phyloP scores from a whole-genome alignment of 495 filamentous ascomycete genomes.

The Penicillium diatomitis region DNA sequence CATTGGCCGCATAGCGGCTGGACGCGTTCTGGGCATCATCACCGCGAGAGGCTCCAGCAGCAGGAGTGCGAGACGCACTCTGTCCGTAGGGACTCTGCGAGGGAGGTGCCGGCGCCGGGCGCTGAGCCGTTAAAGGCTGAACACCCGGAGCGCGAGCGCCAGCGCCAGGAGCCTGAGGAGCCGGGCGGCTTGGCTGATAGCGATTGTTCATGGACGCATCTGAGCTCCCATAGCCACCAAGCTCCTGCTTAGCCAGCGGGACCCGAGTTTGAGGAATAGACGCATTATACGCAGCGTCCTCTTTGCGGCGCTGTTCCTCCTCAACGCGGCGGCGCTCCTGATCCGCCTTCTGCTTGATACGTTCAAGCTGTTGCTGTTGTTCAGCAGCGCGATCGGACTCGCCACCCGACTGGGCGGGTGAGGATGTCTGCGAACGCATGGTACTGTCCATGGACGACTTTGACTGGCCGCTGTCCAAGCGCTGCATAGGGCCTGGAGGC shows the following conservation, averaged over 20 bases:
- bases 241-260: conserved; percentile 79
- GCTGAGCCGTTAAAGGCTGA: conserved; percentile 44
- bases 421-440: conserved; percentile 25
- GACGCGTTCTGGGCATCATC: conserved; percentile 24
- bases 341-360: conserved; percentile 42
- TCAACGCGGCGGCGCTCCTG: conserved; percentile 43
- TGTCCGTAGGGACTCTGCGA: conserved; percentile 22
- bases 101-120: conserved; percentile 50
- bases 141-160: conserved; percentile 27
- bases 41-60: conserved; percentile 10
- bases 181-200: conserved; percentile 72
- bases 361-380: conserved; percentile 33
- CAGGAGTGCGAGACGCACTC: conserved; percentile 9
- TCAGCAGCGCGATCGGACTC: conserved; percentile 31
- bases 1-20: conserved; percentile 27
- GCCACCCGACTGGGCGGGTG: conserved; percentile 27
- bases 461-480: conserved; percentile 34
- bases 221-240: conserved; percentile 56
- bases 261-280: conserved; percentile 66
- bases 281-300: conserved; percentile 80
- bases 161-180: conserved; percentile 44
- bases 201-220: conserved; percentile 45
- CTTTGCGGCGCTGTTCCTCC: conserved; percentile 48
- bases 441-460: conserved; percentile 19
- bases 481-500: conserved; percentile 44